Evolutionary conservation across 2,329 filamentous ascomycete genomes (phyloP), one percentile per base, ranked within the genome.

Genomic region (Bipolaris zeicola): DNA sequence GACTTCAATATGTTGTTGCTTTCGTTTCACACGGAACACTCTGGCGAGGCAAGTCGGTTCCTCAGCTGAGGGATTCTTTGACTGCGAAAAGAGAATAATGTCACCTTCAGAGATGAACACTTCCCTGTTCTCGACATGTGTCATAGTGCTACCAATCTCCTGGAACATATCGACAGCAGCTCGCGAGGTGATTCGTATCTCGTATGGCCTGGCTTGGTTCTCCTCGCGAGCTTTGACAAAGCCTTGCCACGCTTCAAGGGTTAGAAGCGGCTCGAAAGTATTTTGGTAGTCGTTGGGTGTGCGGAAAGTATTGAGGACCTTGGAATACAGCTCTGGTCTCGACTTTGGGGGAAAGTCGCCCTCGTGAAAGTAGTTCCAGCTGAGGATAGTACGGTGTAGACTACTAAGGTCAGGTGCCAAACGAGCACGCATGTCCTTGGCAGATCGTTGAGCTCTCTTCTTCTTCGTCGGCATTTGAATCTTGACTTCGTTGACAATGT

Each of bases 161-260:
- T 97, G 84, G 69, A 96, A 98, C 48, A 89, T 89, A 76, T 99
- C 95, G 10, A 99, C 92, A 44, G 88, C 95, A 70, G 95, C 88
- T 59, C 95, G 89, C 68, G 90, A 96, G 47, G 90, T 85, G 50
- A 99, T 85, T 70, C 93, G 96, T 75, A 98, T 87, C 58, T 92
- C 91, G 69, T 96, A 96, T 0, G 91, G 81, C 70, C 89, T 92
- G 62, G 87, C 87, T 18, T 85, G 90, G 45, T 88, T 86, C 75
- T 99, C 95, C 69, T 97, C 92, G 73, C 93, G 93, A 18, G 91
- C 86, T 47, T 92, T 93, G 48, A 96, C 88, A 73, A 99, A 95
- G 4, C 91, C 90, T 71, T 96, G 90, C 95, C 95, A 99, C 28
- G 94, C 94, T 80, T 99, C 95, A 24, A 96, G 89, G 28, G 95